phyloP scores from a whole-genome alignment of 331 rosid species.

The Saraca asoca region DNA sequence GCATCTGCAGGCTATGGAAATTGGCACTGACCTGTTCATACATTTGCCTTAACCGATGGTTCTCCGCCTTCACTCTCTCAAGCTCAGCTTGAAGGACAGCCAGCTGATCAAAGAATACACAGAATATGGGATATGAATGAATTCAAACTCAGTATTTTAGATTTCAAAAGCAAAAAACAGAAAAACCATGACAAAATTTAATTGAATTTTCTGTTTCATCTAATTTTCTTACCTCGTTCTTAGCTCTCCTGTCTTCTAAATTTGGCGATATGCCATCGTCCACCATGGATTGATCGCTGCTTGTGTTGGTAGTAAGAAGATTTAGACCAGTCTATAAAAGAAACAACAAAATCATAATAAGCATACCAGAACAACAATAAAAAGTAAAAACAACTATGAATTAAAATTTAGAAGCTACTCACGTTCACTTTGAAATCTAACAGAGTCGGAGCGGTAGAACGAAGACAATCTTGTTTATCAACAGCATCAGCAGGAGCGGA shows the following conservation, averaged over 20 bases:
- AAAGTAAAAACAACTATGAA: too few relatives aligned
- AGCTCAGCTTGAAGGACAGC: conserved; percentile 62
- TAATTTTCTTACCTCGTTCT: conserved; percentile 49
- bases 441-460: too few relatives aligned
- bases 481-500: background rate
- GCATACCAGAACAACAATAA: background rate
- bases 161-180: too few relatives aligned
- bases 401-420: too few relatives aligned
- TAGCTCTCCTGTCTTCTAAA: conserved; percentile 45
- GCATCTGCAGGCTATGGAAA: conserved; percentile 61
- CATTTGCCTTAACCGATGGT: conserved; percentile 49
- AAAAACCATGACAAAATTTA: background rate
- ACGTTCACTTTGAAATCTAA: too few relatives aligned
- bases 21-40: conserved; percentile 51
- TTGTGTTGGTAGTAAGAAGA: conserved; percentile 63
- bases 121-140: too few relatives aligned
- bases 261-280: conserved; percentile 52
- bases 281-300: conserved; percentile 60
- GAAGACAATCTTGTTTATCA: too few relatives aligned
- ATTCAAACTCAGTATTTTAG: too few relatives aligned
- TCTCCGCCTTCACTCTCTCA: conserved; percentile 57
- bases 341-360: background rate
- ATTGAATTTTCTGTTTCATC: background rate
- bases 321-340: conserved; percentile 60
- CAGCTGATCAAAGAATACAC: conserved; percentile 43